Evolutionary conservation across 192 early-diverging fungal species (phyloP).

Genomic region (Linnemannia schmuckeri): DNA sequence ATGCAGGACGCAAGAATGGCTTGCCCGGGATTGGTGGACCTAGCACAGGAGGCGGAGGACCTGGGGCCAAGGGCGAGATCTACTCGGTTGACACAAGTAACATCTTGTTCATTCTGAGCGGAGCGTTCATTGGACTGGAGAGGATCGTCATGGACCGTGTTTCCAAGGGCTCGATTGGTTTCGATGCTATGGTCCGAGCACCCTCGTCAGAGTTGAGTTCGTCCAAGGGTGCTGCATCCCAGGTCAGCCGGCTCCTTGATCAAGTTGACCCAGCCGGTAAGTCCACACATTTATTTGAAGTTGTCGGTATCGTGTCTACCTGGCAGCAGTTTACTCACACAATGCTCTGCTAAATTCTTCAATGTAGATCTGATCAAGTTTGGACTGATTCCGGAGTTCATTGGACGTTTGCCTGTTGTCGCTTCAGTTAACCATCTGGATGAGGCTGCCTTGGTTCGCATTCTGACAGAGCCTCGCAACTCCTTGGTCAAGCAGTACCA

Average conservation of each 20-base stretch:
- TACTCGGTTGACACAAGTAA: conserved; percentile 91
- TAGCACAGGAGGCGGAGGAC: conserved; percentile 36
- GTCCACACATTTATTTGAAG: background rate
- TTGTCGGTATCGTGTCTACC: background rate
- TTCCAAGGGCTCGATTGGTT: conserved; percentile 86
- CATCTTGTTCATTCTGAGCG: conserved; percentile 91
- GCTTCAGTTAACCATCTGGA: conserved; percentile 79
- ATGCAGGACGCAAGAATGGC: conserved; percentile 30
- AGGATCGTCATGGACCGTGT: conserved; percentile 83
- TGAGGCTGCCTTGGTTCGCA: conserved; percentile 76
- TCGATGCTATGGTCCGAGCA: conserved; percentile 71
- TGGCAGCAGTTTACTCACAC: background rate
- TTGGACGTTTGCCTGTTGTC: conserved; percentile 89
- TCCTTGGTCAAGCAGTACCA: conserved; percentile 86
- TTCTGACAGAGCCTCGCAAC: conserved; percentile 87
- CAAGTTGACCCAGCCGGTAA: conserved; percentile 51
- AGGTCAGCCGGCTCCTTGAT: conserved; percentile 41
- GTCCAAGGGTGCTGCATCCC: conserved; percentile 28
- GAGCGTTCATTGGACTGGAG: conserved; percentile 91
- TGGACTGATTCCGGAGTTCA: conserved; percentile 92
- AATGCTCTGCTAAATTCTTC: too few species aligned
- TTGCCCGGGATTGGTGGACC: conserved; percentile 50
- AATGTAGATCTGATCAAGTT: conserved; percentile 82
- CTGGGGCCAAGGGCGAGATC: conserved; percentile 78
- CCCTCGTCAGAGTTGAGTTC: conserved; percentile 39